phyloP scores from a whole-genome alignment of 2,329 filamentous ascomycete genomes.

The Paraphaeosphaeria minitans region DNA sequence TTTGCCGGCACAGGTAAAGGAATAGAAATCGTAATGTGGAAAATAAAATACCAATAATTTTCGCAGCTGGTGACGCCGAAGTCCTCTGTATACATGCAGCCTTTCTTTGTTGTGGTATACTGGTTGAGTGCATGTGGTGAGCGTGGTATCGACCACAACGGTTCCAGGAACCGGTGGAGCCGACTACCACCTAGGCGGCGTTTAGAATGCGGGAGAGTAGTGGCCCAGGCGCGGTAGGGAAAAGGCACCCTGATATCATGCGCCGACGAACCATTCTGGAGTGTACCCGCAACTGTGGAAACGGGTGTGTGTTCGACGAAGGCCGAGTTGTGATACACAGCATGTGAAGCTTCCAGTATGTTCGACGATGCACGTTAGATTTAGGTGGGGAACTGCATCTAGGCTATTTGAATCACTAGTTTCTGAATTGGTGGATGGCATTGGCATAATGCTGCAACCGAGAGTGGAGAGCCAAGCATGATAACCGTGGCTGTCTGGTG shows the following conservation, averaged over 20 bases:
- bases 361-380: neutral
- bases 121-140: neutral
- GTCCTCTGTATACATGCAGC: neutral
- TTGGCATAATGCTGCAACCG: neutral
- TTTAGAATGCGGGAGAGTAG: neutral
- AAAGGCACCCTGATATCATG: neutral
- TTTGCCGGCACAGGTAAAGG: conserved; percentile 14
- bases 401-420: neutral
- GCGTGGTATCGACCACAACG: neutral
- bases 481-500: neutral
- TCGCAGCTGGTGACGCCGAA: neutral
- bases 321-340: neutral
- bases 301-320: neutral
- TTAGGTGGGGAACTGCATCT: neutral
- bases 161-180: neutral
- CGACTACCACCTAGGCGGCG: neutral
- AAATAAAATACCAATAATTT: neutral
- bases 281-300: neutral
- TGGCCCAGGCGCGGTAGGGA: neutral
- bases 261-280: neutral
- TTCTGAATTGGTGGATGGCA: neutral
- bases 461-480: neutral
- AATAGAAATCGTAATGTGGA: neutral
- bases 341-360: conserved; percentile 4
- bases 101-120: conserved; percentile 1